Evolutionary conservation across 306 rosid genomes (phyloP), one percentile per base, ranked within the genome.

Genomic region (Malus sieversii): DNA sequence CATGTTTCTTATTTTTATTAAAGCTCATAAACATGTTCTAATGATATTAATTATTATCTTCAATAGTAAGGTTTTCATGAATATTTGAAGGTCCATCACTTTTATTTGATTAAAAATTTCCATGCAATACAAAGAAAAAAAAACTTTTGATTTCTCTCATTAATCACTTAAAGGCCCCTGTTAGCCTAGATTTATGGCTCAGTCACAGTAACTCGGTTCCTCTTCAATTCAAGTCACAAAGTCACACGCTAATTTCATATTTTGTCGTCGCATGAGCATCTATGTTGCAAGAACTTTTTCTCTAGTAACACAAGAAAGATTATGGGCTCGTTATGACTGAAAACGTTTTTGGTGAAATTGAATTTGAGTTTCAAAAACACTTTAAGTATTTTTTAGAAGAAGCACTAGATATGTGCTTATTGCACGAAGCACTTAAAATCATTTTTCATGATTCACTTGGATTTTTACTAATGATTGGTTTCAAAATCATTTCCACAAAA

Each of bases 161-260:
- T 48, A 5, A 1, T 38, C 8, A 35, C 40, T 35, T 48, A 15
- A 48, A 15, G 16, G 18, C 55, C 6, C 2, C 8, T 15, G 8
- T 6, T 48, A 15, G 8, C 7, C 19, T 48, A 2, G 2, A 48
- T 48, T 14, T 48, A 6, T 48, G 19, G 3, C 55, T 48, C 8
- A 1, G 3, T 5, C 20, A 48, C 1, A 0, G 3, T 4, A 0
- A 48, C 8, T 48, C 0, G 1, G 55, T 48, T 5, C 8, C 55
- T 48, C 55, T 15, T 48, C 55, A 48, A 15, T 48, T 15, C 8
- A 48, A 48, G 20, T 48, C 55, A 48, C 55, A 48, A 15, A 48
- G 15, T 48, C 20, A 15, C 1, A 48, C 6, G 0, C 20, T 15
- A 48, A 48, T 48, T 15, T 48, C 55, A 48, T 48, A 48, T 48